Conservation (phyloP, 331 rosid genomes). For the Spiraea crenata region DNA sequence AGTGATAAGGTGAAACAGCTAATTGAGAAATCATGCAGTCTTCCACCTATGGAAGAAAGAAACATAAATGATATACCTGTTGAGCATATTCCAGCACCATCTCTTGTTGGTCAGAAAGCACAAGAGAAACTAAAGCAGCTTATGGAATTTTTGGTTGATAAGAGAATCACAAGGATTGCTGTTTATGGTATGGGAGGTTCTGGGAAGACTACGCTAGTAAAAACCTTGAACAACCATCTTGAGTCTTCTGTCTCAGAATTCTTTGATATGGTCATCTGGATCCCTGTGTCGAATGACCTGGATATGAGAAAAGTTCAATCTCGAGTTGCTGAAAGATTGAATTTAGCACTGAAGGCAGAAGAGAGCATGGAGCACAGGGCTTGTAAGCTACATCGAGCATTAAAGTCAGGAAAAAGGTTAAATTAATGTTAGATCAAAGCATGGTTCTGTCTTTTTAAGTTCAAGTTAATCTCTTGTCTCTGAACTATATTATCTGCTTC, state of each 20-base stretch:
- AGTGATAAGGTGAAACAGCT: slow-evolving; percentile 1
- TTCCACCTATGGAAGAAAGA: neutral
- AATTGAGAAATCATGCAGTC: neutral
- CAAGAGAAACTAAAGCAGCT: slow-evolving; percentile 13
- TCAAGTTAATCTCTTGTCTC: neutral
- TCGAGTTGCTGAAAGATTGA: slow-evolving; percentile 23
- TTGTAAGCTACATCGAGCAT: neutral
- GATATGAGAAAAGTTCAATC: slow-evolving; percentile 19
- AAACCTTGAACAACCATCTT: slow-evolving; percentile 25
- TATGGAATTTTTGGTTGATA: slow-evolving; percentile 13
- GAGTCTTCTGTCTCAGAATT: neutral
- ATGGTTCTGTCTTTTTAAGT: neutral
- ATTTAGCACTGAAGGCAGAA: slow-evolving; percentile 20
- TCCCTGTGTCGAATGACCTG: slow-evolving; percentile 21
- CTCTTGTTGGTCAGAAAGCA: slow-evolving; percentile 22
- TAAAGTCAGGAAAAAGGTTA: slow-evolving; percentile 14
- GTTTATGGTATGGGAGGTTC: slow-evolving; percentile 28
- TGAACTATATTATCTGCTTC: neutral
- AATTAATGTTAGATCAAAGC: neutral
- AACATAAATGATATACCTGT: neutral
- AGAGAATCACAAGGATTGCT: slow-evolving; percentile 8
- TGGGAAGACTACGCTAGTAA: slow-evolving; percentile 26
- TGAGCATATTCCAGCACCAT: slow-evolving; percentile 15
- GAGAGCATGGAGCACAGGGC: slow-evolving; percentile 19
- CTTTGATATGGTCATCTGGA: slow-evolving; percentile 25